Evolutionary conservation across 2,329 filamentous ascomycete species (phyloP), one percentile per base, ranked within the genome.

Genomic region (Penicillium sp.): DNA sequence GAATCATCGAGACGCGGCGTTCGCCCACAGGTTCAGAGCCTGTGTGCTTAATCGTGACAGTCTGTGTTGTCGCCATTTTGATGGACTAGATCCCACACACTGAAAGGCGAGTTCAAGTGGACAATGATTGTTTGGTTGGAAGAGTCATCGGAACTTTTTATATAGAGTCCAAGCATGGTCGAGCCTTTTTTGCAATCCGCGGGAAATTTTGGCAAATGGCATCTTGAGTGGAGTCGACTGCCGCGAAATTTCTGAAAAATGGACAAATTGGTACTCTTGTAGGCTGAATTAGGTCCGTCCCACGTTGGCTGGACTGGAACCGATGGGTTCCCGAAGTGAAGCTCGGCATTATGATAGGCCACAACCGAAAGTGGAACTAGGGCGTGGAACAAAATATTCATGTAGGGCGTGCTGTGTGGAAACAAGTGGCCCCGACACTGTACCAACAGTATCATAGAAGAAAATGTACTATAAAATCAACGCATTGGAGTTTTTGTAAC

Each of bases 41-140:
- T 14, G 53, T 55, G 42, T 55, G 53, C 40, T 46, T 55, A 19
- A 55, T 30, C 19, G 53, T 55, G n/a, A 55, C 25, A 7, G 40
- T 48, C 22, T 55, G 53, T 35, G 53, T 55, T 38, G 30, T 35
- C 28, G 42, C 13, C 53, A 55, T 55, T 10, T 6, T 55, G 42
- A n/a, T 14, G 26, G 43, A 7, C 25, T 30, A 13, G 11, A 37
- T 38, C 19, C 38, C 11, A 35, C 33, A 52, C 11, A 22, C 51
- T 26, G 19, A 26, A 40, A n/a, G 13, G 19, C 35, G 26, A 51
- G 6, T 26, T 52, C 49, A 52, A 4, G 14, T 26, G 33, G 6
- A 13, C 16, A 40, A 40, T 13, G 10, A 28, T 38, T 16, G 16
- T 37, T 37, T 14, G 25, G 33, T 40, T 40, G 33, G 11, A 35